These are phyloP conservation scores for Dothistroma septosporum DNA, from an alignment of 2,329 filamentous ascomycete species.

Conservation along the genomic window DNA sequence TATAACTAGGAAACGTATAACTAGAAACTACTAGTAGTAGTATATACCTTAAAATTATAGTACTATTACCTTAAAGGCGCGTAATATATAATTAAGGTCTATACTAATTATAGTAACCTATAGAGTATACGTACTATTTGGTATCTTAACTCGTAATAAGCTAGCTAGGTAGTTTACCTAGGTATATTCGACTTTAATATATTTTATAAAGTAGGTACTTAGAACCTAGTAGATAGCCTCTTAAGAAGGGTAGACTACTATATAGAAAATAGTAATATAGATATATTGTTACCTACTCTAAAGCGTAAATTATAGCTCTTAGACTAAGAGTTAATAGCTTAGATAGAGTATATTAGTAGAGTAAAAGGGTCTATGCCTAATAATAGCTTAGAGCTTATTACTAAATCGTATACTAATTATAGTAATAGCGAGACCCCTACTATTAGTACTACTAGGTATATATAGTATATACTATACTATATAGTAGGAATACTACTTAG, in stretches of 20 bases:
- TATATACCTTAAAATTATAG: constrained; percentile 10
- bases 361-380: not conserved
- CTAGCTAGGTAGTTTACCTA: constrained; percentile 7
- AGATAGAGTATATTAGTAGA: not conserved
- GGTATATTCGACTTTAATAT: constrained; percentile 14
- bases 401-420: not conserved
- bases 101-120: constrained; percentile 15
- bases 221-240: constrained; percentile 9
- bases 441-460: constrained; percentile 6
- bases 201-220: constrained; percentile 5
- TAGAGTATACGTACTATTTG: constrained; percentile 5
- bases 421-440: not conserved
- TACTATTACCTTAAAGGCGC: constrained; percentile 7
- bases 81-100: constrained; percentile 3
- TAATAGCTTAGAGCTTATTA: not conserved
- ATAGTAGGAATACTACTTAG: constrained; percentile 3
- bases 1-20: constrained; percentile 8
- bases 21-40: constrained; percentile 10
- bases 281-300: constrained; percentile 7
- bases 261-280: constrained; percentile 1
- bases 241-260: constrained; percentile 9
- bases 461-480: constrained; percentile 10
- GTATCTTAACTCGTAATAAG: constrained; percentile 8
- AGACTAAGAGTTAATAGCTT: too few relatives aligned
- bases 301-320: constrained; percentile 9